phyloP scores from a whole-genome alignment of 2,329 filamentous ascomycete genomes.

The Diaporthe sp. region DNA sequence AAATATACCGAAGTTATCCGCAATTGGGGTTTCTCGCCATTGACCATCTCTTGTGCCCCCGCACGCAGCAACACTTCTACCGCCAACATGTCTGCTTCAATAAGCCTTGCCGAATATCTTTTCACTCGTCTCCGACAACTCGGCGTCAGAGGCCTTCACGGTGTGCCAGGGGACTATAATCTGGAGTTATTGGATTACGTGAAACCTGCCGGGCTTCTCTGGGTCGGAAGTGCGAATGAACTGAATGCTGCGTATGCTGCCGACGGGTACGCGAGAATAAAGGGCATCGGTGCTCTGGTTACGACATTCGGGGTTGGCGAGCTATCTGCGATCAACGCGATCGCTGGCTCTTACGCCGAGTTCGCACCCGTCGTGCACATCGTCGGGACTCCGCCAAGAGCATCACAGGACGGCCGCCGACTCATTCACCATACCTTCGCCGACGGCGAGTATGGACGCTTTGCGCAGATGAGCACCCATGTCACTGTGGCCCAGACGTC shows the following conservation, averaged over 20 bases:
- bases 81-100: background rate
- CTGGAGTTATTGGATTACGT: background rate
- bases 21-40: background rate
- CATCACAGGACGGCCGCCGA: background rate
- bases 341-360: background rate
- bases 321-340: background rate
- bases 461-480: background rate
- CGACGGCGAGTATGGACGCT: background rate
- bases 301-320: background rate
- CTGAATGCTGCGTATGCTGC: background rate
- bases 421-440: background rate
- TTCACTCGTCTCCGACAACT: constrained; percentile 20
- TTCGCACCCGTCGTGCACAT: background rate
- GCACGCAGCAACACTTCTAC: background rate
- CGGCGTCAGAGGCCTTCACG: background rate
- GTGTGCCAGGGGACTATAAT: background rate
- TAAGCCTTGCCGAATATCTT: background rate
- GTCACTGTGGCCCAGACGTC: background rate
- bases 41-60: background rate
- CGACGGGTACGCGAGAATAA: background rate
- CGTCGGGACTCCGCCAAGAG: background rate
- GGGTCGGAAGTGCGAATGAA: background rate
- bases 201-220: background rate
- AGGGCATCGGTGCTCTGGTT: background rate
- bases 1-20: background rate